Percentiles rank a stretch among this genome's conserved stretches.
phyloP scores from a whole-genome alignment of 1,139 yeast genomes.

The Hyphopichia pseudoburtonii region DNA sequence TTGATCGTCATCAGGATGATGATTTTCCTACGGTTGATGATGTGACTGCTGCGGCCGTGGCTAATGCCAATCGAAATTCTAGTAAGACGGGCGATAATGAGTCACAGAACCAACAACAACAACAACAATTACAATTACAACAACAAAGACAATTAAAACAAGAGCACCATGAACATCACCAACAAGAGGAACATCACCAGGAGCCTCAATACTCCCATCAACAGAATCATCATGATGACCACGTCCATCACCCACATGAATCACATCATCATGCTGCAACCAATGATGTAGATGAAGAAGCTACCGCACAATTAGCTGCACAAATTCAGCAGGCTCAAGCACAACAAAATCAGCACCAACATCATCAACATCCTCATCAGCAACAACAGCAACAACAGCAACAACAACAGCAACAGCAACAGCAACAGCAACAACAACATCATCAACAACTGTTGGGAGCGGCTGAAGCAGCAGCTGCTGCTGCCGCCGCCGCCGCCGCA shows the following conservation, averaged over 20 bases:
- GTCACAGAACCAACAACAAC: slow-evolving; percentile 9
- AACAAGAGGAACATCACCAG: slow-evolving; percentile 10
- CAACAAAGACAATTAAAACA: too few species aligned
- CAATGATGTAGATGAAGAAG: slow-evolving; percentile 12
- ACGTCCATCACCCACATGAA: slow-evolving; percentile 7
- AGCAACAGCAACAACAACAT: slow-evolving; percentile 1
- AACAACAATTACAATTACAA: too few species aligned
- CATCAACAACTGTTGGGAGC: slow-evolving; percentile 3
- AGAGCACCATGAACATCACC: too few species aligned
- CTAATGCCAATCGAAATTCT: slow-evolving; percentile 16
- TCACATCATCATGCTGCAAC: slow-evolving; percentile 1
- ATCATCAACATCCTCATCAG: slow-evolving; percentile 4
- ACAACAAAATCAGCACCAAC: slow-evolving; percentile 3
- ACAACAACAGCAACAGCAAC: slow-evolving; percentile 7
- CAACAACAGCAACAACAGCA: background rate
- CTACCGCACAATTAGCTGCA: slow-evolving; percentile 14
- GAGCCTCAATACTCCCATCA: slow-evolving; percentile 10
- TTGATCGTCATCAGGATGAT: slow-evolving; percentile 26
- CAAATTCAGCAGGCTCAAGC: slow-evolving; percentile 11
- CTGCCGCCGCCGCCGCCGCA: slow-evolving; percentile 1
- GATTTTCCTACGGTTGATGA: slow-evolving; percentile 28
- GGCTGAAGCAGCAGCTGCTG: background rate
- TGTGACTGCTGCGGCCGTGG: slow-evolving; percentile 33
- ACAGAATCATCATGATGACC: slow-evolving; percentile 7
- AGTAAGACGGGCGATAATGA: too few species aligned